phyloP scores from a whole-genome alignment of 2,329 filamentous ascomycete species.

The Arthrobotrys megalospora region DNA sequence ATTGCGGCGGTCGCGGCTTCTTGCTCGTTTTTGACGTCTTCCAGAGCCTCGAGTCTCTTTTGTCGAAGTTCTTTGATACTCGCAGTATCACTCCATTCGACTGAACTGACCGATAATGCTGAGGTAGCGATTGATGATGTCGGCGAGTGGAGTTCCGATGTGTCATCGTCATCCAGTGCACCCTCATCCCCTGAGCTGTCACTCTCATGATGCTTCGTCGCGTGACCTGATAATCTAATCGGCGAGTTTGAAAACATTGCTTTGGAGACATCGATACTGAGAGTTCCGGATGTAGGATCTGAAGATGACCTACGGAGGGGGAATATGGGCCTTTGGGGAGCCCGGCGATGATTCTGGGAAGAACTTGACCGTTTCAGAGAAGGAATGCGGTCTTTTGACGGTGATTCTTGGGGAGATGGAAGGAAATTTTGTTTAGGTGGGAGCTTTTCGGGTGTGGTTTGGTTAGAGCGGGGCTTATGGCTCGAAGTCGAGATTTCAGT shows the following conservation, averaged over 20 bases:
- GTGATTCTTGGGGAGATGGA: conserved; percentile 34
- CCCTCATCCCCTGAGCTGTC: conserved; percentile 49
- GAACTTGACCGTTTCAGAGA: neutral
- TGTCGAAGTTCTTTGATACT: conserved; percentile 49
- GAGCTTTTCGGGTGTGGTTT: conserved; percentile 49
- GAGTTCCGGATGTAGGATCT: neutral
- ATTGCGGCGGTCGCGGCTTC: conserved; percentile 8
- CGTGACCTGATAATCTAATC: conserved; percentile 47
- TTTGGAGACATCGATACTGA: conserved; percentile 43
- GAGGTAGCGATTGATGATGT: conserved; percentile 59
- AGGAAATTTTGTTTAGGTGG: conserved; percentile 15
- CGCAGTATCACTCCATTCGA: conserved; percentile 56
- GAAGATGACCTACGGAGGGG: conserved; percentile 33
- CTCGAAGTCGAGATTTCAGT: conserved; percentile 33
- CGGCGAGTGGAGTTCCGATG: conserved; percentile 26
- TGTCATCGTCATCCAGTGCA: conserved; percentile 36
- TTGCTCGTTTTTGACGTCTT: conserved; percentile 35
- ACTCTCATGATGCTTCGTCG: conserved; percentile 34
- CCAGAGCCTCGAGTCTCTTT: conserved; percentile 45
- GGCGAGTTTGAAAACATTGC: conserved; percentile 57
- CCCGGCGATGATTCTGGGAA: conserved; percentile 15
- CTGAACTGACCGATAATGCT: conserved; percentile 50
- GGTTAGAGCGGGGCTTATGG: conserved; percentile 48
- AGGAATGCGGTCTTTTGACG: conserved; percentile 20
- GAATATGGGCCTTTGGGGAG: conserved; percentile 20